Base-by-base conservation (phyloP, 371 early-diverging fungal species). In the Mucor mucedo region DNA sequence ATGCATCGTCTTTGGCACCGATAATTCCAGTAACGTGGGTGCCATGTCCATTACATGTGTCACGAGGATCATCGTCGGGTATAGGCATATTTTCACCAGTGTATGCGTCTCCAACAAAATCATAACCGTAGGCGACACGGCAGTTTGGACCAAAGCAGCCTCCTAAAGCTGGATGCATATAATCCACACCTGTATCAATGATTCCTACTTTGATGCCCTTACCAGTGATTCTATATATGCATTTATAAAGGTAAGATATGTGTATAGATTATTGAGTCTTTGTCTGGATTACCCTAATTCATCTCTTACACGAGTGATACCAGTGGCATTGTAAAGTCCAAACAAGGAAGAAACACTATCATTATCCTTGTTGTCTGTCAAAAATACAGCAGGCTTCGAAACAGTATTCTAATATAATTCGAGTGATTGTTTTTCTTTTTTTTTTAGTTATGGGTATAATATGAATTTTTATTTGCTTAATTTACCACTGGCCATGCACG, bases 121-220 rank as follows among this genome's bases (percentile, higher is more conserved):
- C 88, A 52, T 79, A 72, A n/a, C 90, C 91, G 60, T 76, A 84
- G 0, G 79, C 79, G 29, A 91, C 84, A 62, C 87, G 87, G 70
- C 74, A 83, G 28, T 69, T 65, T 30, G 60, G 54, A 4, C 92
- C 92, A 55, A 89, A 89, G 52, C 90, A 81, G 2, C 90, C 88
- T 11, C 90, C 91, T 14, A 93, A 65, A 8, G 89, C 90, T 5
- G 89, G 90, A 62, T 93, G 93, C 60, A 60, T 73, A 65, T 84
- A 88, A 50, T 88, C 85, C 6, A 87, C 74, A 30, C 92, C 87
- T 0, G 79, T 70, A 41, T 73, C 82, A 47, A 73, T 70, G 14
- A 76, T 47, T n/a, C 72, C 76, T 27, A 75, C 66, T 40, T 65
- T 72, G 27, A 75, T 65, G 2, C 70, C 68, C 28, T 61, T 44